A percentile compares a stretch with the other conserved stretches of the same genome.
These are phyloP conservation scores for Candida arabinofermentans DNA, from an alignment of 805 yeast species.

Conservation along the genomic window DNA sequence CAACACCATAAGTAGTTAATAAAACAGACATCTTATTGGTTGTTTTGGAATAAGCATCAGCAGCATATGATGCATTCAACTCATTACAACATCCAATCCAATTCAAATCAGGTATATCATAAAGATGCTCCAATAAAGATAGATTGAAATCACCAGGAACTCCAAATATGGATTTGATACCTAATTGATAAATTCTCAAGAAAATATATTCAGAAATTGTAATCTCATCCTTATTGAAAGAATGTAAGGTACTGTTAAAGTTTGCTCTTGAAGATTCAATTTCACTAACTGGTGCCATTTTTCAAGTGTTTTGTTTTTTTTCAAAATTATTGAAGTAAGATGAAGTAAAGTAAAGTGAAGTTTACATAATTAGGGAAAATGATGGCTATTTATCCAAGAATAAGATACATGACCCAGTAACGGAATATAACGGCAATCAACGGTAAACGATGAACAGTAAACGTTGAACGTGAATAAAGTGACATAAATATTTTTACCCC, in stretches of 20 bases:
- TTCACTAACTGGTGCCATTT: slow-evolving; percentile 22
- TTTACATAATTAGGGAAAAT: not conserved
- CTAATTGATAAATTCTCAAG: slow-evolving; percentile 39
- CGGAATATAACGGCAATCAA: too few species aligned
- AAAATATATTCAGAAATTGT: slow-evolving; percentile 43
- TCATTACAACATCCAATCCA: slow-evolving; percentile 50
- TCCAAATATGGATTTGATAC: slow-evolving; percentile 46
- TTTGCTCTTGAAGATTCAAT: slow-evolving; percentile 3
- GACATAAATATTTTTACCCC: too few species aligned
- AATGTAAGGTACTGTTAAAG: slow-evolving; percentile 6
- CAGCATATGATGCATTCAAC: slow-evolving; percentile 47
- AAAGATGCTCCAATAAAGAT: slow-evolving; percentile 42
- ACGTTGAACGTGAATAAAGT: too few species aligned
- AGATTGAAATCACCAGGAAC: slow-evolving; percentile 63
- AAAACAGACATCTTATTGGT: slow-evolving; percentile 34
- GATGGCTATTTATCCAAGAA: too few species aligned
- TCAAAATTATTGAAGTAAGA: not conserved
- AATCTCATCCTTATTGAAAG: slow-evolving; percentile 12
- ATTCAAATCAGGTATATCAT: slow-evolving; percentile 26
- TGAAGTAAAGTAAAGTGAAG: not conserved
- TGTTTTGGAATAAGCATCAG: slow-evolving; percentile 43
- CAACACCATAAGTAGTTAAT: slow-evolving; percentile 49
- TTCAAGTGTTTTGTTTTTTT: not conserved
- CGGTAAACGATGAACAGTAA: too few species aligned
- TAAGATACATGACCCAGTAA: too few species aligned